Evolutionary conservation across 2,329 filamentous ascomycete genomes (phyloP).

Genomic region (Colletotrichum chrysophilum): DNA sequence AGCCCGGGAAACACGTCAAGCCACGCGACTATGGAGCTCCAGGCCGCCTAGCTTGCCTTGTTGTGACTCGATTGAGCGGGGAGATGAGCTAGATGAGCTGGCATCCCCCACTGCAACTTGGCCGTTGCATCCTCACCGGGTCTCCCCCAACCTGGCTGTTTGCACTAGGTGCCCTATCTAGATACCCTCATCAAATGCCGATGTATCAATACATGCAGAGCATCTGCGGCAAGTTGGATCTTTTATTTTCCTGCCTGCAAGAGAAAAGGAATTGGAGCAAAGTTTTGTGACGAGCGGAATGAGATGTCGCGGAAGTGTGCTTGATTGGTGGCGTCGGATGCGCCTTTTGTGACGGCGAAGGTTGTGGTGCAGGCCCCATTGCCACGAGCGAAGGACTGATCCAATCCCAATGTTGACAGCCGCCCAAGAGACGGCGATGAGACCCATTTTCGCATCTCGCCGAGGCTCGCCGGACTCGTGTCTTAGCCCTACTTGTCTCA

Average conservation of each 20-base stretch:
- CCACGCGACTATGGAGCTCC: neutral
- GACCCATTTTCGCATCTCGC: neutral
- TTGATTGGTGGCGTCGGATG: slow-evolving; percentile 10
- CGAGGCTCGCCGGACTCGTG: neutral
- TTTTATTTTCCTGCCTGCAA: neutral
- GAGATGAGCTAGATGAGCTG: neutral
- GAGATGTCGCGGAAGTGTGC: neutral
- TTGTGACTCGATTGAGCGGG: neutral
- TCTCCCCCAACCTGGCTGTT: neutral
- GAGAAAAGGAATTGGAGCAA: neutral
- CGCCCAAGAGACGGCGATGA: neutral
- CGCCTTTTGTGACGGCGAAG: slow-evolving; percentile 1
- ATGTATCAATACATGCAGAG: neutral
- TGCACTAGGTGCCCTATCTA: neutral
- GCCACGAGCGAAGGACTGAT: neutral
- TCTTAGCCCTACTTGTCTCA: neutral
- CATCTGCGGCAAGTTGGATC: neutral
- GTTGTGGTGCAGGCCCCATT: slow-evolving; percentile 2
- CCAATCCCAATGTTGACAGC: neutral
- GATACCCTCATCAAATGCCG: slow-evolving; percentile 18
- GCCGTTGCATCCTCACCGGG: neutral
- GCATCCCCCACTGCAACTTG: neutral
- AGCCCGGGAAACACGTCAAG: neutral
- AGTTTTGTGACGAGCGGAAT: neutral
- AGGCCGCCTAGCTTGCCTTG: neutral